phyloP scores from a whole-genome alignment of 169 alveolate genomes.

The Plasmodium knowlesi region DNA sequence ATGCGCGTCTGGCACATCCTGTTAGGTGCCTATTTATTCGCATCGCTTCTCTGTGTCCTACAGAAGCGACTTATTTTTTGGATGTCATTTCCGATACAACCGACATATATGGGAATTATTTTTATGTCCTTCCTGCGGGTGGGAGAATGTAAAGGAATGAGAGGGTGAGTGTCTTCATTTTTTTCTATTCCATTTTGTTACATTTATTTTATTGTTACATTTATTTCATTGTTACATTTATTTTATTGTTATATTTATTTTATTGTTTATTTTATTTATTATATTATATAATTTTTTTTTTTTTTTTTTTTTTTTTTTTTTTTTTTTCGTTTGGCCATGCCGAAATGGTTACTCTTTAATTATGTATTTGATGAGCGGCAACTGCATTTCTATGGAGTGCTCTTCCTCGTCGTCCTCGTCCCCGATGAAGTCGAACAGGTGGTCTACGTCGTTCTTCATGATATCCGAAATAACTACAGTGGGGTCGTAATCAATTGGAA shows the following conservation, averaged over 20 bases:
- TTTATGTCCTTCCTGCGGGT: conserved; percentile 43
- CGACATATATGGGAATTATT: conserved; percentile 67
- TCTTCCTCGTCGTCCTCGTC: conserved; percentile 86
- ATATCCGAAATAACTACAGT: conserved; percentile 49
- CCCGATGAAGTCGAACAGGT: conserved; percentile 30
- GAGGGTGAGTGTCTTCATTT: not conserved
- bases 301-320: not conserved
- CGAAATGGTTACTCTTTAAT: conserved; percentile 76
- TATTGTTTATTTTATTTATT: no score
- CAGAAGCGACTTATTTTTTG: conserved; percentile 28
- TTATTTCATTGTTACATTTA: not conserved
- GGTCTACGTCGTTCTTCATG: conserved; percentile 13
- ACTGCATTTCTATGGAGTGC: conserved; percentile 93
- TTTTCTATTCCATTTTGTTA: not conserved
- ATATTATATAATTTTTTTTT: no score
- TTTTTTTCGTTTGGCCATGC: not conserved
- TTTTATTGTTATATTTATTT: no score
- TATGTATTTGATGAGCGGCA: conserved; percentile 87
- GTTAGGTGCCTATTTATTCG: not conserved
- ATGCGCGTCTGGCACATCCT: not conserved
- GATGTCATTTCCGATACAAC: conserved; percentile 61
- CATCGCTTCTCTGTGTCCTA: not conserved
- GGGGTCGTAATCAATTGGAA: no score
- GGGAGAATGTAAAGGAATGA: not conserved
- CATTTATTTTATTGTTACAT: not conserved